Base-by-base conservation (phyloP, 176 grass and related monocot species). In the Eleusine coracana region DNA sequence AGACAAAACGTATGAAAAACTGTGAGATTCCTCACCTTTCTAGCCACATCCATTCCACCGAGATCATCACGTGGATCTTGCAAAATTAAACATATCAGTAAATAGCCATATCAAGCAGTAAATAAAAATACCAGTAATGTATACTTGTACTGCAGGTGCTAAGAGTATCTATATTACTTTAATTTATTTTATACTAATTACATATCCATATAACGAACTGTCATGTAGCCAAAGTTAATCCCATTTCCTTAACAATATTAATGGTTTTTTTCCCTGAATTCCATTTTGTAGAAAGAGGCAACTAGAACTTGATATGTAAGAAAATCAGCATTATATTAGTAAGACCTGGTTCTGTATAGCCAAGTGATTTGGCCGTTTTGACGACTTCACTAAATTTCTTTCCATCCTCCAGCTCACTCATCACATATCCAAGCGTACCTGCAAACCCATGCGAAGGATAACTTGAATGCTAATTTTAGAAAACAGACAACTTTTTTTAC, bases 31-130 rank as follows among this genome's bases (percentile, higher is more conserved):
- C 84, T 56, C 68, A 98, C 96, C 93, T 98, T 98, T 89, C 93
- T 93, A 75, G 93, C 96, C 64, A 95, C 91, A 68, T 98, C 96
- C 92, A 93, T 93, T 52, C 96, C 91, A 83, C 92, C 82, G 23
- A 95, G 92, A 85, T 98, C 96, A 89, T 98, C 92, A 71, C 96
- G 93, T 80, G 96, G 96, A 95, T 98, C 96, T 95, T 73, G 44
- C 49, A 87, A 86, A 73, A 79, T 20, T 27, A 67, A 83, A 58
- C 3, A 84, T 5, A 20, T 79, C 7, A 68, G 27, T 74, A 85
- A 88, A 71, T 85, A 27, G 12, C 87, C 46, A 42, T 64, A 52
- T 2, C 37, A 77, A 81, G 56, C 3, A 75, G 74, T 25, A 79
- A n/a, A n/a, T n/a, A n/a, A n/a, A n/a, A n/a, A n/a, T n/a, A n/a